These are phyloP conservation scores for Crassisporium funariophilum DNA, from an alignment of 768 basidiomycete genomes.

Conservation along the genomic window DNA sequence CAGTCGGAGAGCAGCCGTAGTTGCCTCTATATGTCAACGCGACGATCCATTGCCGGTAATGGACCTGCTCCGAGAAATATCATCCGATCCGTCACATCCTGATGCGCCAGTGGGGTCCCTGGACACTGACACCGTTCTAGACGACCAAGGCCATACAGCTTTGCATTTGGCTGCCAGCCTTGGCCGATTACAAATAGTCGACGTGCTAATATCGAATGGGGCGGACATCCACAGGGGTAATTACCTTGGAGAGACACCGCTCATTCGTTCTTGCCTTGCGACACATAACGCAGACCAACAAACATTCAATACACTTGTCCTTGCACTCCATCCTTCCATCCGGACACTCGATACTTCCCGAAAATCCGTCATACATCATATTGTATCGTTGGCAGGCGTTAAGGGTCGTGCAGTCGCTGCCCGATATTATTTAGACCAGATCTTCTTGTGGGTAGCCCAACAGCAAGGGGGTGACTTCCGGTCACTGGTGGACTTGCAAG, in stretches of 20 bases:
- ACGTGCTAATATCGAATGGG: conserved; percentile 71
- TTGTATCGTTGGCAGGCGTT: conserved; percentile 87
- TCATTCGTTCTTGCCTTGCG: conserved; percentile 89
- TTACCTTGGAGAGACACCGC: conserved; percentile 90
- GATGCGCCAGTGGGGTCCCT: conserved; percentile 28
- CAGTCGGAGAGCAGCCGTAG: conserved; percentile 59
- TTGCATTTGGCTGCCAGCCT: conserved; percentile 92
- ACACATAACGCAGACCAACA: conserved; percentile 84
- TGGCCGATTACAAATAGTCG: conserved; percentile 66
- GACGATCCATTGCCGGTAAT: conserved; percentile 69
- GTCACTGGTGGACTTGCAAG: conserved; percentile 86
- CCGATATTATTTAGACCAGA: conserved; percentile 88
- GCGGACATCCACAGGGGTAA: conserved; percentile 93
- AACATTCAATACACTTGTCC: conserved; percentile 67
- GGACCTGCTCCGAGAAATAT: conserved; percentile 65
- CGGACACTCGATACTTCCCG: conserved; percentile 86
- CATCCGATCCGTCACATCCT: conserved; percentile 43
- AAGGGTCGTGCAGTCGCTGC: conserved; percentile 85
- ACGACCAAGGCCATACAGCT: conserved; percentile 93
- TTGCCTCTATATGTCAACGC: conserved; percentile 66
- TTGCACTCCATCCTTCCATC: conserved; percentile 69
- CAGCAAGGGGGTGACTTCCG: conserved; percentile 75
- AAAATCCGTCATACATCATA: conserved; percentile 89
- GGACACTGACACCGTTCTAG: conserved; percentile 85
- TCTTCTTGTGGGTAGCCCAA: conserved; percentile 84